Evolutionary conservation across 805 yeast species (phyloP).

Genomic region (Huiozyma sinensis): DNA sequence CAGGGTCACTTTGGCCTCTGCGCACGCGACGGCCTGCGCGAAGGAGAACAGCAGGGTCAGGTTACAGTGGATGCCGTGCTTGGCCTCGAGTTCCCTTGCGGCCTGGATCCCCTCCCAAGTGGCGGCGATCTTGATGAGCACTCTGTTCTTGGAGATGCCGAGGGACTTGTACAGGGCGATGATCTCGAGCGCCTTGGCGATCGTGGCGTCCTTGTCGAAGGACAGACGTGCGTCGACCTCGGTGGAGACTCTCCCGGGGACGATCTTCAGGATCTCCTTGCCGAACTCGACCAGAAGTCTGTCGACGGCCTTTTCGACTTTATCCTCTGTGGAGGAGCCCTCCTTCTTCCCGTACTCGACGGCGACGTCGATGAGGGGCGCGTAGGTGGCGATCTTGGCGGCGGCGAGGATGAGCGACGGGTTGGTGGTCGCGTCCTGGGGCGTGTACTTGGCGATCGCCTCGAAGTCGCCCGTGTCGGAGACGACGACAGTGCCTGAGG

Average conservation of each 20-base stretch:
- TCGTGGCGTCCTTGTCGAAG: constrained; percentile 85
- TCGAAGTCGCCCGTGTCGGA: constrained; percentile 98
- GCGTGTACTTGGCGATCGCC: constrained; percentile 91
- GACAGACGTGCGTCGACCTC: constrained; percentile 98
- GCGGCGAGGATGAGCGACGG: constrained; percentile 96
- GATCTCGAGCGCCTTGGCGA: constrained; percentile 83
- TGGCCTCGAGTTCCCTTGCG: constrained; percentile 83
- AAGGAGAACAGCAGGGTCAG: constrained; percentile 89
- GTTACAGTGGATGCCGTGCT: constrained; percentile 86
- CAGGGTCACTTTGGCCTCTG: constrained; percentile 90
- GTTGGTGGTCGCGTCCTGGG: constrained; percentile 98
- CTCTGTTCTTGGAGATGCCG: constrained; percentile 81
- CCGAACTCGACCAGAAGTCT: constrained; percentile 91
- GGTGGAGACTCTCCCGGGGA: constrained; percentile 97
- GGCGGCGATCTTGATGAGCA: constrained; percentile 89
- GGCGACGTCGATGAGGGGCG: constrained; percentile 78
- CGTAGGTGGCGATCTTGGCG: constrained; percentile 75
- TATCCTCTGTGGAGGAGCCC: constrained; percentile 39
- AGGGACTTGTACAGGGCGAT: constrained; percentile 72
- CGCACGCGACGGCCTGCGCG: constrained; percentile 96
- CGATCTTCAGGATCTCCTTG: constrained; percentile 77
- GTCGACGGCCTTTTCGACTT: constrained; percentile 77
- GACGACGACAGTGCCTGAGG: constrained; percentile 90
- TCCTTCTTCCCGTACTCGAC: constrained; percentile 66
- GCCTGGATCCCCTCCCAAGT: constrained; percentile 99